A percentile compares a stretch with the other conserved stretches of the same genome.
Conservation (phyloP, 2,329 filamentous ascomycete species). For the Aurifilum marmelostoma region DNA sequence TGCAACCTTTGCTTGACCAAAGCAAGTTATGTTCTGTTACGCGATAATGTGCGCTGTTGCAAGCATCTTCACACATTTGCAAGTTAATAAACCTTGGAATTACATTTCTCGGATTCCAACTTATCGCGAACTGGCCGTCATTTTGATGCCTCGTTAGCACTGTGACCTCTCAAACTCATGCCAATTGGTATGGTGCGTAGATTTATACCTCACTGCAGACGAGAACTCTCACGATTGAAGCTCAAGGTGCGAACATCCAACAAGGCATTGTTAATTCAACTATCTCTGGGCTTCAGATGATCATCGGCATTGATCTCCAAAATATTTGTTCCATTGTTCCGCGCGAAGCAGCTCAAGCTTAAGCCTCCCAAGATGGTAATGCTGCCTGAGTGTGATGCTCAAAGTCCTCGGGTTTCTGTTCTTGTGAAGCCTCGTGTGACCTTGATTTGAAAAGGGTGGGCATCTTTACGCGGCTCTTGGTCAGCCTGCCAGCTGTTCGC, state of each 20-base stretch:
- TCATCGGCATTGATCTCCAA: too few relatives aligned
- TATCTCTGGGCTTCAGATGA: too few relatives aligned
- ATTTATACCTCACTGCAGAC: not conserved
- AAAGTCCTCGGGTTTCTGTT: not conserved
- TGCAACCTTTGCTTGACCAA: not conserved
- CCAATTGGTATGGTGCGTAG: not conserved
- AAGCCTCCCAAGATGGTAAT: not conserved
- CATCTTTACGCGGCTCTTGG: slow-evolving; percentile 9
- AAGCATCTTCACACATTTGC: not conserved
- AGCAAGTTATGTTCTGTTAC: not conserved
- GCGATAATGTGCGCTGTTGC: not conserved
- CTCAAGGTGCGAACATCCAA: not conserved
- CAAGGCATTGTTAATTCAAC: too few relatives aligned
- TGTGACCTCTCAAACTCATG: too few relatives aligned
- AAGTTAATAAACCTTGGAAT: not conserved
- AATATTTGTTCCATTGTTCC: too few relatives aligned
- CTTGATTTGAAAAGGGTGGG: slow-evolving; percentile 6
- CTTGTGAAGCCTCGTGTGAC: slow-evolving; percentile 1
- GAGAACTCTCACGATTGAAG: not conserved
- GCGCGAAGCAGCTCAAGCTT: not conserved
- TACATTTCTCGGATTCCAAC: not conserved
- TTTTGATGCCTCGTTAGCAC: not conserved
- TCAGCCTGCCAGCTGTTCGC: not conserved
- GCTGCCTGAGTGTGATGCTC: not conserved
- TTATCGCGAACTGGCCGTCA: not conserved